Evolutionary conservation across 2,329 filamentous ascomycete species (phyloP), one percentile per base, ranked within the genome.

Genomic region (Trichocomaceae sp.): DNA sequence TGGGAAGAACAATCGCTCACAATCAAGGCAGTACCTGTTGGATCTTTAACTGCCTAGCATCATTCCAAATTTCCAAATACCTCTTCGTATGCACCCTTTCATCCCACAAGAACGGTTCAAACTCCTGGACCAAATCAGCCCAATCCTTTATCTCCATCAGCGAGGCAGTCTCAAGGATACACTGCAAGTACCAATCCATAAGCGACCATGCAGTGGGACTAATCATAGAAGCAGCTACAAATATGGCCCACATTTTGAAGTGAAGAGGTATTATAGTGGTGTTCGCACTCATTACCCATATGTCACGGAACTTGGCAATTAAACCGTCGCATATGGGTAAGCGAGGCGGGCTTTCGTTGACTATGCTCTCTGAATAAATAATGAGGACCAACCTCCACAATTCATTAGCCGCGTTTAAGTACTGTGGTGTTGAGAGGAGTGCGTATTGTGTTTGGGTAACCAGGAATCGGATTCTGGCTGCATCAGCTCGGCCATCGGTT

Each of bases 381-480:
- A 55, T 44, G 7, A 55, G n/a, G 15, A 45, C 41, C 19, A 55
- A 10, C 31, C 33, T 44, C 6, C 20, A 50, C 1, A 51, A 4
- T 20, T 42, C 37, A 19, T 17, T 20, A 1, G 3, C 4, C 1
- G 52, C 20, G 12, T 19, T 33, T 13, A 12, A 19, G 22, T 51
- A 8, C 17, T 31, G 37, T 6, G 42, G 20, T 7, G 35, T 17
- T 17, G 53, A 55, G 2, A 55, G 47, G 1, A 55, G 47, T 7
- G 42, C 41, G 42, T 55, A 55, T 47, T 55, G 47, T 23, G 53
- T 55, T 41, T n/a, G 29, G 3, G 47, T 55, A 3, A 55, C 8
- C n/a, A 49, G 35, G 20, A 55, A 55, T 29, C 53, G 41, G 22
- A 51, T 15, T 29, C 29, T 35, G 17, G 53, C 53, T 13, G 53